phyloP scores from a whole-genome alignment of 768 basidiomycete species.

The Psilocybe subaeruginosa region DNA sequence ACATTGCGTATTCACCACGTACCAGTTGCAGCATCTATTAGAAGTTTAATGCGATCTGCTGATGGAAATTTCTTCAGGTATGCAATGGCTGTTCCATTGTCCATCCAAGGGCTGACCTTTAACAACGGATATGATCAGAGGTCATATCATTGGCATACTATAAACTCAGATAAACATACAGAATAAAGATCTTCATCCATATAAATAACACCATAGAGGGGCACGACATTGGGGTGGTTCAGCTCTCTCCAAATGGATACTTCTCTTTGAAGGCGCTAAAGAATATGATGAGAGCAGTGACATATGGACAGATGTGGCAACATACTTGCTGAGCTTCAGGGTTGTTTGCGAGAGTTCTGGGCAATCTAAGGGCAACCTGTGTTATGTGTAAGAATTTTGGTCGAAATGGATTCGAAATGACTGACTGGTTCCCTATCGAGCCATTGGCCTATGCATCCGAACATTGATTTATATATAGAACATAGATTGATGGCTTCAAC shows the following conservation, averaged over 20 bases:
- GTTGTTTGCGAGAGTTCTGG: slow-evolving; percentile 36
- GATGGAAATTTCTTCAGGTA: slow-evolving; percentile 35
- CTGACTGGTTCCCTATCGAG: slow-evolving; percentile 37
- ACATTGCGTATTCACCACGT: slow-evolving; percentile 9
- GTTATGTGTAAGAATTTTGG: neutral
- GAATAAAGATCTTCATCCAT: slow-evolving; percentile 35
- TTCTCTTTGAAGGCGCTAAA: slow-evolving; percentile 44
- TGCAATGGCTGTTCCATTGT: slow-evolving; percentile 39
- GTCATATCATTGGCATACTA: neutral
- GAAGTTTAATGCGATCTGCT: slow-evolving; percentile 38
- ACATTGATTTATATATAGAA: neutral
- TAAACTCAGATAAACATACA: slow-evolving; percentile 22
- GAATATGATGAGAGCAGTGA: neutral
- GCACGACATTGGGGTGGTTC: slow-evolving; percentile 41
- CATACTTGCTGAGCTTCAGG: slow-evolving; percentile 36
- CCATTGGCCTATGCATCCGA: slow-evolving; percentile 40
- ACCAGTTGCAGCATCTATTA: slow-evolving; percentile 42
- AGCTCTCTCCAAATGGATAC: slow-evolving; percentile 45
- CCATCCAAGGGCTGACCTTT: slow-evolving; percentile 51
- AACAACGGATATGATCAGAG: neutral
- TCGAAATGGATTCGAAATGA: neutral
- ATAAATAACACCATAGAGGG: slow-evolving; percentile 40
- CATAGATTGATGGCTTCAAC: slow-evolving; percentile 1
- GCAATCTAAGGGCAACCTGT: slow-evolving; percentile 44
- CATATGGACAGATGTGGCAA: neutral